These are phyloP conservation scores for Scopulariopsis brevicaulis DNA, from an alignment of 2,329 filamentous ascomycete genomes.

Conservation along the genomic window DNA sequence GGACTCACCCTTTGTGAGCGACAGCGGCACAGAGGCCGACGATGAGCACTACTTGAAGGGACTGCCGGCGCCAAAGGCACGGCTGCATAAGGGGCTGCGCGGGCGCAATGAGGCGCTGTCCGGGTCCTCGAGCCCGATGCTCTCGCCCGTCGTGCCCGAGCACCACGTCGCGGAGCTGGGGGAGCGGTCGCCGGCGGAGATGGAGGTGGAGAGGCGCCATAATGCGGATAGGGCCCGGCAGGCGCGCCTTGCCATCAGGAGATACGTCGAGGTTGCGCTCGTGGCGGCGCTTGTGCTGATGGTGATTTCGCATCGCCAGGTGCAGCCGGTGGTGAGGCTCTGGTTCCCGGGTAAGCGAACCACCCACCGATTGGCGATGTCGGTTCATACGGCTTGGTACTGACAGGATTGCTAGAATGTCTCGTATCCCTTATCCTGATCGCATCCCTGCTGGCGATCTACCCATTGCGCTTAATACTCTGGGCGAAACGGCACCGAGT, in stretches of 20 bases:
- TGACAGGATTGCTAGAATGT: constrained; percentile 21
- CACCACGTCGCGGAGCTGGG: constrained; percentile 21
- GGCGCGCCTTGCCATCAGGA: constrained; percentile 40
- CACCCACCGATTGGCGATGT: constrained; percentile 1
- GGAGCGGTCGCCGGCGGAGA: constrained; percentile 9
- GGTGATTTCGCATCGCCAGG: constrained; percentile 32
- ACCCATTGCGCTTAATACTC: constrained; percentile 46
- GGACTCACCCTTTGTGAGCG: constrained; percentile 56
- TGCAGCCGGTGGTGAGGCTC: constrained; percentile 28
- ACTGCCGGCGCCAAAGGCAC: constrained; percentile 64
- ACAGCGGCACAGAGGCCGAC: constrained; percentile 90
- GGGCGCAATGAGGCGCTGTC: constrained; percentile 44
- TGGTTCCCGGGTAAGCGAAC: constrained; percentile 35
- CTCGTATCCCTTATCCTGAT: constrained; percentile 25
- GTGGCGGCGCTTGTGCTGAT: constrained; percentile 36
- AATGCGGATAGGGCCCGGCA: constrained; percentile 15
- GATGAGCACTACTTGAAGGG: constrained; percentile 85
- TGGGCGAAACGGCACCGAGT: constrained; percentile 31
- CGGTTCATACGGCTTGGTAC: neutral
- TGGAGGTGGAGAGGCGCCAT: constrained; percentile 9
- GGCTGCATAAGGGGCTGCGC: constrained; percentile 67
- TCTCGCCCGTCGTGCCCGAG: constrained; percentile 34
- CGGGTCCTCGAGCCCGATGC: constrained; percentile 40
- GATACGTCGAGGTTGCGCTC: constrained; percentile 39
- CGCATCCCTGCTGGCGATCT: constrained; percentile 31